Evolutionary conservation across 2,329 filamentous ascomycete genomes (phyloP).

Genomic region (Eutypella sp.): DNA sequence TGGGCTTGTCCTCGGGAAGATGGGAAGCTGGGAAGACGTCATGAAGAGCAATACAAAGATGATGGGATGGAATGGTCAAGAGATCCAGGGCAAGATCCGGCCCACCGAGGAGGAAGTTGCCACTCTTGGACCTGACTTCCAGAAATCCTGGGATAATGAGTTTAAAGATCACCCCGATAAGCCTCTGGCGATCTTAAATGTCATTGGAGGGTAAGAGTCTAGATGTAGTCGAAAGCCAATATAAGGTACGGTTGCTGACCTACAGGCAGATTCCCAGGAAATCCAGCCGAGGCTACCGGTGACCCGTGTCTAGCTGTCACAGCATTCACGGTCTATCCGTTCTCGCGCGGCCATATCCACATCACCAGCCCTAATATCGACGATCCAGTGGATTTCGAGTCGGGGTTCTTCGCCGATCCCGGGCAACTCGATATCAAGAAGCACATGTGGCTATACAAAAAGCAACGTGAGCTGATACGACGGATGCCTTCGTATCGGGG

Average conservation of each 20-base stretch:
- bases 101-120: conserved; percentile 24
- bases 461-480: conserved; percentile 53
- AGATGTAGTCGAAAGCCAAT: neutral
- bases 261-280: conserved; percentile 33
- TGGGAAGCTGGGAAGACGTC: conserved; percentile 26
- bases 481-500: conserved; percentile 46
- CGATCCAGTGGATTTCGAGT: conserved; percentile 48
- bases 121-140: conserved; percentile 47
- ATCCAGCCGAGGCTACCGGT: conserved; percentile 30
- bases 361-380: conserved; percentile 40
- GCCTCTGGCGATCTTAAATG: conserved; percentile 42
- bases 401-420: conserved; percentile 49
- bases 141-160: conserved; percentile 49
- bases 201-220: conserved; percentile 29
- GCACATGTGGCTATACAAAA: conserved; percentile 59
- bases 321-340: conserved; percentile 54
- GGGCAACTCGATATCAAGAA: conserved; percentile 49
- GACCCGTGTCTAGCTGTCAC: conserved; percentile 49
- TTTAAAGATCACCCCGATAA: conserved; percentile 39
- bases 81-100: conserved; percentile 52
- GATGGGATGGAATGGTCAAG: conserved; percentile 54
- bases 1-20: neutral
- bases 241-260: neutral
- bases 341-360: conserved; percentile 57
- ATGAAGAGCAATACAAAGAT: conserved; percentile 42